Evolutionary conservation across 305 asterid genomes (phyloP), one percentile per base, ranked within the genome.

Genomic region (Fraxinus floribunda): DNA sequence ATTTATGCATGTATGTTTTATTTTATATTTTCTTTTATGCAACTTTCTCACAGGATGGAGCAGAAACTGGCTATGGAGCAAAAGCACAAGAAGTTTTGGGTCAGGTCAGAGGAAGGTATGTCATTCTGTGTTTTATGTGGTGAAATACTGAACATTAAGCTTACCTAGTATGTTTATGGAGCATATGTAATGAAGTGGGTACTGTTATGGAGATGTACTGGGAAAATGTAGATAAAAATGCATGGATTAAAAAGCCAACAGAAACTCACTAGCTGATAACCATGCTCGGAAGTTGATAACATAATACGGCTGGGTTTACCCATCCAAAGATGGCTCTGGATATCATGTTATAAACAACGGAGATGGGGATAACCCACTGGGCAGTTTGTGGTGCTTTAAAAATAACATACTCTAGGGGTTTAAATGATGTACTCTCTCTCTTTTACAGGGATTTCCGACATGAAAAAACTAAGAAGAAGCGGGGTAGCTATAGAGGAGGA

Each of bases 61-160:
- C 99, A 52, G 98, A 96, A 15, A 85, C 2, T 85, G 99, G 99
- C 73, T 96, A 96, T 84, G 99, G 99, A 77, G 98, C 99, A 29
- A 96, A 96, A 91, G 99, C 99, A 64, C 98, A 96, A 87, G 98
- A 92, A 87, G 84, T 94, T 79, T 77, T 96, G 87, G 99, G 99
- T 81, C 98, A 94, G 86, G 99, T 96, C 85, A 91, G 82, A 87
- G 98, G 99, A 89, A 89, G 92, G 94, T 91, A 79, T 80, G 89
- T 80, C 81, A 82, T 82, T 66, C 36, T 68, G 36, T 66, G 39
- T 68, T n/a, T 44, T 49, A 32, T n/a, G n/a, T 16, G 22, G 39
- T 77, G 30, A 66, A 13, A 55, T 46, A 26, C 83, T 76, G 20
- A 32, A 80, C 24, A 13, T 68, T 1, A 74, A 74, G 4, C 13